These are phyloP conservation scores for Zasmidium cellare DNA, from an alignment of 2,329 filamentous ascomycete species.

Conservation along the genomic window DNA sequence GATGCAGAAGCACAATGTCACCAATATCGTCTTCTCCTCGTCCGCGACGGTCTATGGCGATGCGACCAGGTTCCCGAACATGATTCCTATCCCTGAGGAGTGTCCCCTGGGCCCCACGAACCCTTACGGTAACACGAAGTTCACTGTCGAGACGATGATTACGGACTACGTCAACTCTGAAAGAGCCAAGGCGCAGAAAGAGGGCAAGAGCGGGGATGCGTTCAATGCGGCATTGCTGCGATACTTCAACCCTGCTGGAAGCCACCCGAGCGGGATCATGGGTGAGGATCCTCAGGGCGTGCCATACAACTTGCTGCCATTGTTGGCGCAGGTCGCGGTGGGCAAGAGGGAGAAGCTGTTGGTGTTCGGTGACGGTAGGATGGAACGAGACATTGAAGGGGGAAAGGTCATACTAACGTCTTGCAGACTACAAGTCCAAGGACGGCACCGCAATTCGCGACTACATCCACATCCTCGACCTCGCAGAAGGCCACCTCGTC, in stretches of 20 bases:
- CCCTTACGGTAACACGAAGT: slow-evolving; percentile 96
- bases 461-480: slow-evolving; percentile 95
- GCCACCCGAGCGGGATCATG: slow-evolving; percentile 95
- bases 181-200: slow-evolving; percentile 78
- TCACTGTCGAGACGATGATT: slow-evolving; percentile 87
- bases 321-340: slow-evolving; percentile 93
- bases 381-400: slow-evolving; percentile 3
- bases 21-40: slow-evolving; percentile 97
- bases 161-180: slow-evolving; percentile 86
- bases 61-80: slow-evolving; percentile 90
- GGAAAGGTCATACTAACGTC: slow-evolving; percentile 6
- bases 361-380: slow-evolving; percentile 87
- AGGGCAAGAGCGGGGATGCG: slow-evolving; percentile 71
- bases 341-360: slow-evolving; percentile 92
- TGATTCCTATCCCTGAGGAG: slow-evolving; percentile 97
- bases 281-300: slow-evolving; percentile 96
- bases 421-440: slow-evolving; percentile 79
- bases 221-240: slow-evolving; percentile 93
- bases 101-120: slow-evolving; percentile 97
- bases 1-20: slow-evolving; percentile 87
- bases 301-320: slow-evolving; percentile 90
- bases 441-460: slow-evolving; percentile 95
- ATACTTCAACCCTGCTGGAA: slow-evolving; percentile 97
- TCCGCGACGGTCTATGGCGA: slow-evolving; percentile 98
- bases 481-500: slow-evolving; percentile 80